phyloP scores from a whole-genome alignment of 768 basidiomycete genomes.

The Gloeostereum incarnatum region DNA sequence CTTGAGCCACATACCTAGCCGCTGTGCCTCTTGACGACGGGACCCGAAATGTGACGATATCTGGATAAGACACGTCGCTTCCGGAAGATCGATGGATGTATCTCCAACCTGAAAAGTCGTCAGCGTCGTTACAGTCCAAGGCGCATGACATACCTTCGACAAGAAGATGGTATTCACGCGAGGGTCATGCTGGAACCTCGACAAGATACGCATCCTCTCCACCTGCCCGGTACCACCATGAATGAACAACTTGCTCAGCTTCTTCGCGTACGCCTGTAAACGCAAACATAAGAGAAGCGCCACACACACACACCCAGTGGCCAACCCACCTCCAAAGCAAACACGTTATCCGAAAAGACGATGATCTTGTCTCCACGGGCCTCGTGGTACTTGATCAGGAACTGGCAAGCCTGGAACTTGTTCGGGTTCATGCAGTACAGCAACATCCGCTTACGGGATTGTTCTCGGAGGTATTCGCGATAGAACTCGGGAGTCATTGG shows the following conservation, averaged over 20 bases:
- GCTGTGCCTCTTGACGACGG: constrained; percentile 94
- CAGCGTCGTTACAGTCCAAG: constrained; percentile 3
- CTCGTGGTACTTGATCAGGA: constrained; percentile 97
- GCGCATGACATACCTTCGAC: constrained; percentile 61
- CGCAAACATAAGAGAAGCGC: constrained; percentile 6
- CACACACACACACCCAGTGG: constrained; percentile 1
- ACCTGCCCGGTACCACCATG: constrained; percentile 93
- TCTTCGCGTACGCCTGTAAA: constrained; percentile 84
- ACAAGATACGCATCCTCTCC: constrained; percentile 91
- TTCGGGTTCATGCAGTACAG: constrained; percentile 99
- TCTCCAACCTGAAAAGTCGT: constrained; percentile 68
- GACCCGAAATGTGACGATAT: constrained; percentile 99
- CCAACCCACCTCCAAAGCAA: constrained; percentile 77
- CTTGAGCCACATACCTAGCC: constrained; percentile 54
- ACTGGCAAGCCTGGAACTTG: constrained; percentile 99
- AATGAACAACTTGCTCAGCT: constrained; percentile 89
- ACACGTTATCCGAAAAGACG: constrained; percentile 98
- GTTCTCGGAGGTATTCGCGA: constrained; percentile 89
- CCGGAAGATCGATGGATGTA: constrained; percentile 97
- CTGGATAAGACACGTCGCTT: constrained; percentile 98
- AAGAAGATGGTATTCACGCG: constrained; percentile 97
- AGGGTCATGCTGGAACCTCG: constrained; percentile 92
- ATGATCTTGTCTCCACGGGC: constrained; percentile 98
- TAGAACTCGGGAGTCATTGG: constrained; percentile 99
- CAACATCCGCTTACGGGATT: constrained; percentile 89